Evolutionary conservation across 140 eudicot species (phyloP), one percentile per base, ranked within the genome.

Genomic region (Ambrosia hybrid): DNA sequence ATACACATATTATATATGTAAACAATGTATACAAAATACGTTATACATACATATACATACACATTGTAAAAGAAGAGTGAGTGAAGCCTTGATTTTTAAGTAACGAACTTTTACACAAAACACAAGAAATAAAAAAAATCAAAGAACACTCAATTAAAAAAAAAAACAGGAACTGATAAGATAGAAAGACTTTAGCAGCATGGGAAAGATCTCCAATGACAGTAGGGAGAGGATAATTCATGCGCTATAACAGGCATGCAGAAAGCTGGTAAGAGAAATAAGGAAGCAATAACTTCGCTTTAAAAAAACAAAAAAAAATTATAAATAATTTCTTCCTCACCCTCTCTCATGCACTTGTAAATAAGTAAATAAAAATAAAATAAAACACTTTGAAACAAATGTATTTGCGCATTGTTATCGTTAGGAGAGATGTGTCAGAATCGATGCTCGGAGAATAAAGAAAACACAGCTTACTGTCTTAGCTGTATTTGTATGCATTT

Each of bases 221-320:
- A 77, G 52, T 46, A 57, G 33, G 62, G 78, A 65, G 73, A 21
- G 26, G 26, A 21, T 0, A 53, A 65, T 78, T 78, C 78, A 71
- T 64, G 82, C 73, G 73, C 68, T 55, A 78, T 43, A 26, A 60
- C 74, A 78, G 78, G 74, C 82, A 72, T 72, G 78, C 73, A 78
- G 74, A 65, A 43, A 78, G 78, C 73, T 78, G 61, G 16, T 60
- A 60, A 34, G 66, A 62, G 13, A 33, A 11, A 62, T 1, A 30
- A 30, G 2, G 2, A 30, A 4, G 12, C 26, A 16, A 53, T 6
- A 16, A 53, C 59, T 14, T 14, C 4, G 59, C 59, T 53, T 53
- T 53, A 53, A 4, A n/a, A n/a, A 53, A 53, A 53, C 8, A 53
- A 52, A 53, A 43, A 43, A 21, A 21, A 21, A 21, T 21, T 21